Base-by-base conservation (phyloP, 495 filamentous ascomycete species). In the Penicillium riverlandense region DNA sequence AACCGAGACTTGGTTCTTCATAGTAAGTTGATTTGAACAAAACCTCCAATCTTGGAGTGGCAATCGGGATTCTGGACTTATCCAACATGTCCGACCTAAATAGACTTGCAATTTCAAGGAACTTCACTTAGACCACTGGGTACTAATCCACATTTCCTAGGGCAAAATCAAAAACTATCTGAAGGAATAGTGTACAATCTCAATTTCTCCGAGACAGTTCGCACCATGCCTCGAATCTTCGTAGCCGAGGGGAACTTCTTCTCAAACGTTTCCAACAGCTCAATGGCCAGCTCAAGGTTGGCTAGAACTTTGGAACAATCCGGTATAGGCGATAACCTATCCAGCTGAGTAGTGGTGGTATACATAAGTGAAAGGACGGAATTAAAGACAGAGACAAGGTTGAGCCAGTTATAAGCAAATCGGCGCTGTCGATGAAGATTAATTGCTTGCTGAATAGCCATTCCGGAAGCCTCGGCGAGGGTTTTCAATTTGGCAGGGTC, bases 371-470 rank as follows among this genome's bases (percentile, higher is more conserved):
- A 66, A 7, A 70, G 41, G 0, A 58, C 54, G 0, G 66, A 53
- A 6, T 54, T 67, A 35, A 70, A 70, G 10, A 68, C 40, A 0
- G 52, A 53, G 10, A 67, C 52, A 8, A 70, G 38, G 34, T 70
- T 70, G 11, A 70, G 45, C 66, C 66, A 67, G 39, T 68, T 70
- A 33, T 65, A 70, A 6, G 66, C 55, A 38, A 69, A 63, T 15
- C 64, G 51, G 11, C 45, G 51, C 40, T 69, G 64, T 9, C 57
- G 57, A 30, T 65, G 59, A 53, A 65, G 45, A 37, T 48, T 63
- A 22, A 57, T 53, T 12, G 64, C 64, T 43, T 70, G 61, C 2
- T 62, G 58, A 30, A 70, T 58, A 11, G 64, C 52, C 60, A 66
- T 65, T 7, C 52, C 49, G 0, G 66, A 57, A 11, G 64, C 61